Conservation (phyloP, 2,329 filamentous ascomycete species). For the Alternaria sp. region DNA sequence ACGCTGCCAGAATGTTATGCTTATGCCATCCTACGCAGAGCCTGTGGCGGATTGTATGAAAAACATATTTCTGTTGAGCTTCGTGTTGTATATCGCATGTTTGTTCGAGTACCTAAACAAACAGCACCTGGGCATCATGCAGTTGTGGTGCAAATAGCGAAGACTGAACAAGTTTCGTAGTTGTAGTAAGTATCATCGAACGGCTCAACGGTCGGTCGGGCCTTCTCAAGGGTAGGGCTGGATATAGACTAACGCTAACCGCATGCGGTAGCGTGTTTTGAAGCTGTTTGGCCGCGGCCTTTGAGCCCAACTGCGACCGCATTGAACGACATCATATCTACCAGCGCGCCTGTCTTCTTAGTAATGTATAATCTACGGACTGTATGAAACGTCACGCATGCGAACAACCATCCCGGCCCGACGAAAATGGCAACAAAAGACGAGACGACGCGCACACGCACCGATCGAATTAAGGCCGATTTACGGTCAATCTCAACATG, state of each 20-base stretch:
- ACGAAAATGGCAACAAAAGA: conserved; percentile 40
- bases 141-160: neutral
- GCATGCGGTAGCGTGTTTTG: conserved; percentile 28
- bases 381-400: conserved; percentile 23
- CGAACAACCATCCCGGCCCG: neutral
- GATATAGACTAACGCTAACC: conserved; percentile 13
- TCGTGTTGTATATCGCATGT: neutral
- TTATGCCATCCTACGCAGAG: neutral
- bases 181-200: neutral
- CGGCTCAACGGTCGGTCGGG: neutral
- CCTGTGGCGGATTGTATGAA: neutral
- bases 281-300: conserved; percentile 25
- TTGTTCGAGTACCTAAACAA: neutral
- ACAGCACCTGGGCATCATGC: neutral
- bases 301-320: conserved; percentile 16
- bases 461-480: conserved; percentile 59
- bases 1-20: neutral
- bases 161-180: neutral
- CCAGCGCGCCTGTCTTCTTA: conserved; percentile 25
- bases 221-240: neutral
- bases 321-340: conserved; percentile 19
- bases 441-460: conserved; percentile 53
- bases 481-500: conserved; percentile 60
- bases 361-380: conserved; percentile 41
- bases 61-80: neutral